Base-by-base conservation (phyloP, 768 basidiomycete species). In the Amanita jacksonii region DNA sequence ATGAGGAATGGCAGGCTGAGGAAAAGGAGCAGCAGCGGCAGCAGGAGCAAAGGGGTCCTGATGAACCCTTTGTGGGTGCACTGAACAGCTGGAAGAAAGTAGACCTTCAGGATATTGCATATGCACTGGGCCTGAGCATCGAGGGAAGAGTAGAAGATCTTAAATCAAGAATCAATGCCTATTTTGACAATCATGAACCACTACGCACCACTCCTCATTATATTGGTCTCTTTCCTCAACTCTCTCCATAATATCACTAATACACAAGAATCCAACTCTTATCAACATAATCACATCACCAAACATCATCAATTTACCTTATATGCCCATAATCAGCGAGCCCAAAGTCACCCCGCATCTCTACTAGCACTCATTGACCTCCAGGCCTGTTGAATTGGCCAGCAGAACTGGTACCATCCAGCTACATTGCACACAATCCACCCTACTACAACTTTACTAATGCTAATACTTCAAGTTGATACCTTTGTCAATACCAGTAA, bases 41-140 rank as follows among this genome's bases (percentile, higher is more conserved):
- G 19, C 41, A 25, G 5, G 50, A 48, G 28, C 45, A 40, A 18
- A 22, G 39, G 33, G 36, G 28, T 18, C 33, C 48, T 13, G 47
- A 38, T 23, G 38, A 25, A 20, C 25, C 40, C 22, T 50, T 48
- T 37, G 24, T 31, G 8, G 42, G 49, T 32, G 23, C 41, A 5
- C 43, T 51, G 10, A 25, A 33, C 8, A 40, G 35, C 12, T 8
- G 24, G 24, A 50, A 42, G 38, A 47, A 47, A 30, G 47, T 8
- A 15, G 47, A 43, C n/a, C 40, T 50, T 9, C 49, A 47, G 36
- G 49, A 50, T 16, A 33, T 51, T 27, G 40, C 33, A 31, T 41
- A 49, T 32, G 33, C 43, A 1, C 44, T 51, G 8, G 36, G 42
- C n/a, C 25, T 51, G 3, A 18, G 32, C 8, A 28, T 39, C 25